Evolutionary conservation across 2,329 filamentous ascomycete genomes (phyloP).

Genomic region (Fusarium scirpi): DNA sequence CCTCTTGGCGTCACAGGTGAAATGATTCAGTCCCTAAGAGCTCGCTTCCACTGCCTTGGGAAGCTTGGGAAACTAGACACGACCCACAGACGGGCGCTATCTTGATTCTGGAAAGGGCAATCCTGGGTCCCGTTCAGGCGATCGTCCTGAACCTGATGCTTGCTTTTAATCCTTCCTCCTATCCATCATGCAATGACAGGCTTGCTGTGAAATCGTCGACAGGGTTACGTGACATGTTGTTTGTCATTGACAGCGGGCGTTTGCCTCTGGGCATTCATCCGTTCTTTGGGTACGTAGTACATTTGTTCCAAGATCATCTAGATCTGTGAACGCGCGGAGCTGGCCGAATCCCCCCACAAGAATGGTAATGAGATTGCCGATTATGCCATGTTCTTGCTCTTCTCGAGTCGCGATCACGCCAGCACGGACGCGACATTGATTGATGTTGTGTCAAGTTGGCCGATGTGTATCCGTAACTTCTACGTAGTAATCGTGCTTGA

Average conservation of each 20-base stretch:
- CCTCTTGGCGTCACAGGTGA: conserved; percentile 44
- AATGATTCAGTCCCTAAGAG: conserved; percentile 36
- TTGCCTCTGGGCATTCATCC: conserved; percentile 4
- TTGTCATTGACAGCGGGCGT: neutral
- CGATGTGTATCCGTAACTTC: neutral
- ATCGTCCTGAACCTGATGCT: conserved; percentile 35
- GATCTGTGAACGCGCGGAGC: conserved; percentile 19
- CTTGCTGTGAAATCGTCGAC: conserved; percentile 2
- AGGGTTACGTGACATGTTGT: conserved; percentile 10
- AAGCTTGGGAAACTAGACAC: conserved; percentile 28
- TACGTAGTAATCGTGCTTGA: neutral
- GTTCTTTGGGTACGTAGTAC: conserved; percentile 7
- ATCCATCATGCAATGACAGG: conserved; percentile 1
- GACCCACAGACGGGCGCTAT: conserved; percentile 29
- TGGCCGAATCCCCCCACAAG: neutral
- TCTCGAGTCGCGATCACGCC: conserved; percentile 4
- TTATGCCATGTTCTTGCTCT: conserved; percentile 26
- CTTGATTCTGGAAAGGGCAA: conserved; percentile 35
- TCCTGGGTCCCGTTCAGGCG: neutral
- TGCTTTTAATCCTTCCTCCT: conserved; percentile 16
- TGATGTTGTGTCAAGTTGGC: conserved; percentile 3
- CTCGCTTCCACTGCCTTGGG: conserved; percentile 38
- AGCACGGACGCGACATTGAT: conserved; percentile 13
- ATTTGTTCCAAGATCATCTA: conserved; percentile 20
- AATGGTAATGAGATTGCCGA: conserved; percentile 11